Evolutionary conservation across 176 grass and related monocot genomes (phyloP).

Genomic region (Neostapfia colusana): DNA sequence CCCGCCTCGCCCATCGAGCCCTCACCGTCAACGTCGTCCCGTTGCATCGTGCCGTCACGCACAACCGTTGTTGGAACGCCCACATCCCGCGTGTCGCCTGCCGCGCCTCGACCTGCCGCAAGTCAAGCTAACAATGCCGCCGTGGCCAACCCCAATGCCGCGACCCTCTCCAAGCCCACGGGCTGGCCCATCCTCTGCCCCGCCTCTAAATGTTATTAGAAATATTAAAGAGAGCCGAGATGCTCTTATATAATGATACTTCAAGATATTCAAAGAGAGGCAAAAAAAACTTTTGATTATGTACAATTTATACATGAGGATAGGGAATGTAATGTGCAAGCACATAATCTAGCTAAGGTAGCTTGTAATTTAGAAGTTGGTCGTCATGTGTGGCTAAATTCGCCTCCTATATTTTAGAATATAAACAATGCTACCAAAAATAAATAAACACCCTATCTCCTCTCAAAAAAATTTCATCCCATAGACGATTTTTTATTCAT

Average conservation of each 20-base stretch:
- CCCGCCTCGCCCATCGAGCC: too few relatives aligned
- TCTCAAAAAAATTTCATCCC: too few relatives aligned
- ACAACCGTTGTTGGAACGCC: too few relatives aligned
- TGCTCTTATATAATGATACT: neutral
- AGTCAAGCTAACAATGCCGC: too few relatives aligned
- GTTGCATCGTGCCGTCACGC: too few relatives aligned
- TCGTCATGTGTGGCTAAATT: neutral
- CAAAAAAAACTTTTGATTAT: neutral
- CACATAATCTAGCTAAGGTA: neutral
- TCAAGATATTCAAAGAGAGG: neutral
- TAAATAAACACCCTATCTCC: neutral
- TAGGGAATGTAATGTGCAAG: neutral
- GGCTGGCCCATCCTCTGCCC: too few relatives aligned
- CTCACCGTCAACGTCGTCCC: too few relatives aligned
- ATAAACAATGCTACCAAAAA: neutral
- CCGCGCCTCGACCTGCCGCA: too few relatives aligned
- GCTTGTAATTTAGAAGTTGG: neutral
- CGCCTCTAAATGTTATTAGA: neutral
- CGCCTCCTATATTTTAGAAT: neutral
- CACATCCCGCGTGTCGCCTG: too few relatives aligned
- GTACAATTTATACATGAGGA: neutral
- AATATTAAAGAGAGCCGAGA: neutral
- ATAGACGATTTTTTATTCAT: too few relatives aligned
- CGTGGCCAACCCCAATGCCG: too few relatives aligned
- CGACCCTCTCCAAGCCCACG: too few relatives aligned